A percentile compares a stretch with the other conserved stretches of the same genome.
These are phyloP conservation scores for Maudiozyma barnettii DNA, from an alignment of 805 yeast species.

Conservation along the genomic window DNA sequence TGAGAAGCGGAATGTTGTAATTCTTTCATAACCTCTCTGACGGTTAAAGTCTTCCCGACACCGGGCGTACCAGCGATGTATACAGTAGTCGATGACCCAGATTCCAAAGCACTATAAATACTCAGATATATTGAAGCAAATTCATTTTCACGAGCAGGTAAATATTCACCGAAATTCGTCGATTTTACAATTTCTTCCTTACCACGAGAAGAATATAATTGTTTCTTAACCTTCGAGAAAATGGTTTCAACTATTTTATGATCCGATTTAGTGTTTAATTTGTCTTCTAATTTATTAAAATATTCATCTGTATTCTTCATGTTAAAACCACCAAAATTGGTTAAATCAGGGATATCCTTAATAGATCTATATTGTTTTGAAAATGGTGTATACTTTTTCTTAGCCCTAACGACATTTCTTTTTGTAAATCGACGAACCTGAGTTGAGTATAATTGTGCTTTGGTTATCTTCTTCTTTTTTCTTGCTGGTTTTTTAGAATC, in stretches of 20 bases:
- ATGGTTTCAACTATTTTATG: slow-evolving; percentile 29
- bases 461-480: not conserved
- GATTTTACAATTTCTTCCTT: slow-evolving; percentile 32
- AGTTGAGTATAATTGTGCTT: not conserved
- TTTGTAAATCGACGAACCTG: slow-evolving; percentile 24
- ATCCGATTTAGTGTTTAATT: slow-evolving; percentile 32
- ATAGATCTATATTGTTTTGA: slow-evolving; percentile 19
- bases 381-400: slow-evolving; percentile 24
- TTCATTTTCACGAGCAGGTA: slow-evolving; percentile 85
- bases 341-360: slow-evolving; percentile 25
- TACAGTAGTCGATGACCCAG: slow-evolving; percentile 69
- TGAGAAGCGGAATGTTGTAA: slow-evolving; percentile 37
- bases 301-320: slow-evolving; percentile 13
- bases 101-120: slow-evolving; percentile 60
- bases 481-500: not conserved
- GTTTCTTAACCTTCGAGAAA: slow-evolving; percentile 28
- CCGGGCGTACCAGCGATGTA: slow-evolving; percentile 98
- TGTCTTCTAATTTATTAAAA: slow-evolving; percentile 19
- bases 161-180: slow-evolving; percentile 34
- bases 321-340: slow-evolving; percentile 22
- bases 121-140: slow-evolving; percentile 59
- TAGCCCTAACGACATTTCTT: slow-evolving; percentile 26
- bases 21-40: slow-evolving; percentile 73
- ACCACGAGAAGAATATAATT: slow-evolving; percentile 36
- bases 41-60: slow-evolving; percentile 92